phyloP scores from a whole-genome alignment of 108 stramenopile species.

The Nitzschia palea region DNA sequence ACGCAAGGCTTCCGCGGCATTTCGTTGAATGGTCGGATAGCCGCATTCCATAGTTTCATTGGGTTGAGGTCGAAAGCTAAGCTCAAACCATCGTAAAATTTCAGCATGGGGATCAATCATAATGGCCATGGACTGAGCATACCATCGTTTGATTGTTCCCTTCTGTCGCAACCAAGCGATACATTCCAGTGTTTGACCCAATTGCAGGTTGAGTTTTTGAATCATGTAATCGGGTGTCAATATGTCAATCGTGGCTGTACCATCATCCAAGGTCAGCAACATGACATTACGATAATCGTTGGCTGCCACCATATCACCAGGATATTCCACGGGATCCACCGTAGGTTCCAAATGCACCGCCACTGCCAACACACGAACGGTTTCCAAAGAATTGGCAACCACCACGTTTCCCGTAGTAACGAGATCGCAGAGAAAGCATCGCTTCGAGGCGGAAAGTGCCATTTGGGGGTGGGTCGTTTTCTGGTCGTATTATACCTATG shows the following conservation, averaged over 20 bases:
- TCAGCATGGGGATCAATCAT: constrained; percentile 17
- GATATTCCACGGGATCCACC: background rate
- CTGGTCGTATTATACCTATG: no score
- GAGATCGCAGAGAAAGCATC: constrained; percentile 10
- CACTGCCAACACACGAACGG: constrained; percentile 1
- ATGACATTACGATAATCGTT: background rate
- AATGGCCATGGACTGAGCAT: constrained; percentile 1
- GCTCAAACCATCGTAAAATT: constrained; percentile 28
- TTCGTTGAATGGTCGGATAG: constrained; percentile 19
- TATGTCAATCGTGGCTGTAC: background rate
- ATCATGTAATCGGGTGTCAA: constrained; percentile 10
- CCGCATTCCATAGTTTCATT: constrained; percentile 4
- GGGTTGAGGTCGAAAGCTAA: constrained; percentile 1
- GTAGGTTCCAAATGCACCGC: background rate
- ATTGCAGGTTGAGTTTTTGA: background rate
- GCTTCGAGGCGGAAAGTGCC: no score
- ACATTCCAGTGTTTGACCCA: constrained; percentile 23
- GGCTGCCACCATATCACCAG: background rate
- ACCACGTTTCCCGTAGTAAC: background rate
- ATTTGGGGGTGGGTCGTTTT: no score
- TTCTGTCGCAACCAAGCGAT: constrained; percentile 16
- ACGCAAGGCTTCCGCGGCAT: constrained; percentile 20
- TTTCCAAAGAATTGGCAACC: constrained; percentile 11
- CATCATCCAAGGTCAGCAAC: constrained; percentile 9
- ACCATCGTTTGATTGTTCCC: constrained; percentile 7